phyloP scores from a whole-genome alignment of 2,329 filamentous ascomycete species.

The Fusarium marasasianum region DNA sequence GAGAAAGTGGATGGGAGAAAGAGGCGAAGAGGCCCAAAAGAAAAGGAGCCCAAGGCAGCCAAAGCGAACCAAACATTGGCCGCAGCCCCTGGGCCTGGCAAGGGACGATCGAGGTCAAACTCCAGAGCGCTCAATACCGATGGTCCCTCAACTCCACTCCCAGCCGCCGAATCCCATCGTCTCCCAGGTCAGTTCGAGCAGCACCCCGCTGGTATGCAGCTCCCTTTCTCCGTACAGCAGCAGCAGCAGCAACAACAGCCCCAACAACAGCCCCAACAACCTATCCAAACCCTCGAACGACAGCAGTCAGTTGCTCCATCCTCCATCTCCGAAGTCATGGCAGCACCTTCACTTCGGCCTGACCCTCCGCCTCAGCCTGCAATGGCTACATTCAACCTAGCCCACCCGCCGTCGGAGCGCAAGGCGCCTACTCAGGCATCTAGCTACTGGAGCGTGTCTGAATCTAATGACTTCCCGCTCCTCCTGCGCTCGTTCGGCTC shows the following conservation, averaged over 20 bases:
- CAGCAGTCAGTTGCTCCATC: slow-evolving; percentile 48
- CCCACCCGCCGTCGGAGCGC: slow-evolving; percentile 57
- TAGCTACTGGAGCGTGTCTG: slow-evolving; percentile 89
- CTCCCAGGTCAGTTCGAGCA: slow-evolving; percentile 57
- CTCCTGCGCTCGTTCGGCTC: slow-evolving; percentile 80
- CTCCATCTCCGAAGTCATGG: slow-evolving; percentile 63
- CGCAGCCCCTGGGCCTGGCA: slow-evolving; percentile 55
- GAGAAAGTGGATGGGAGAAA: slow-evolving; percentile 58
- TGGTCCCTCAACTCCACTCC: slow-evolving; percentile 50
- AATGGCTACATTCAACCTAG: slow-evolving; percentile 61
- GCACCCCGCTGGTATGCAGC: slow-evolving; percentile 52
- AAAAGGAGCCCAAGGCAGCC: slow-evolving; percentile 54
- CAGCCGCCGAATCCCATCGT: slow-evolving; percentile 53
- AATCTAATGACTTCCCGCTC: slow-evolving; percentile 79
- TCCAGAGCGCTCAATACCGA: slow-evolving; percentile 61
- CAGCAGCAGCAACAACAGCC: slow-evolving; percentile 36
- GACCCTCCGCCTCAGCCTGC: slow-evolving; percentile 61
- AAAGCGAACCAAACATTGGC: slow-evolving; percentile 57
- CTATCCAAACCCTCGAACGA: slow-evolving; percentile 47
- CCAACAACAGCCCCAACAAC: slow-evolving; percentile 22
- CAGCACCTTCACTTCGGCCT: slow-evolving; percentile 64
- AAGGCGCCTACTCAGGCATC: slow-evolving; percentile 69
- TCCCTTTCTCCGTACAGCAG: slow-evolving; percentile 49
- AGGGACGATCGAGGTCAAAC: slow-evolving; percentile 64
- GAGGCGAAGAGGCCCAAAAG: slow-evolving; percentile 51